Conservation (phyloP, 331 rosid species). For the Quercus tomentella region DNA sequence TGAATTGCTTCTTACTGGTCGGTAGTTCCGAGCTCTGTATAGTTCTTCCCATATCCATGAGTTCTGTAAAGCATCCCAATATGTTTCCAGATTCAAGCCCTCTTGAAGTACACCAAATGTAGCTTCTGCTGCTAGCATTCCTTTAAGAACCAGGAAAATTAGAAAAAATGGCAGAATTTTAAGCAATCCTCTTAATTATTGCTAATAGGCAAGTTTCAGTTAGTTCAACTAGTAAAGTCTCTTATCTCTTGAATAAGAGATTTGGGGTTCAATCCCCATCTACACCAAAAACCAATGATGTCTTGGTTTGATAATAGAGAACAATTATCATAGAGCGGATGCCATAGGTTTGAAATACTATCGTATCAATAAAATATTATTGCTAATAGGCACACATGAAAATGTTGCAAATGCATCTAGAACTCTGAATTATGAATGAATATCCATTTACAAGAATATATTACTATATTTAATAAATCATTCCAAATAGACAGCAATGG, state of each 20-base stretch:
- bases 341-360: no score
- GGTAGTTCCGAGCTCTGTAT: slow-evolving; percentile 61
- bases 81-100: slow-evolving; percentile 58
- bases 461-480: neutral
- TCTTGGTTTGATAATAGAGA: no score
- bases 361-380: neutral
- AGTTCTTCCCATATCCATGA: slow-evolving; percentile 98
- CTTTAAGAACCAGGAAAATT: slow-evolving; percentile 33
- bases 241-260: no score
- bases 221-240: no score
- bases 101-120: slow-evolving; percentile 52
- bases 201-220: neutral
- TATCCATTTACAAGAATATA: neutral
- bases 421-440: neutral
- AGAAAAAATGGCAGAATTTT: neutral
- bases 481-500: neutral
- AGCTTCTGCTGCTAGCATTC: slow-evolving; percentile 97
- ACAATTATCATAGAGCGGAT: no score
- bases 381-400: slow-evolving; percentile 2
- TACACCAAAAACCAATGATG: no score
- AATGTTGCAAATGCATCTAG: neutral
- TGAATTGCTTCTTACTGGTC: slow-evolving; percentile 59
- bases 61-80: slow-evolving; percentile 73
- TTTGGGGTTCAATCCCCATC: no score
- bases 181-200: neutral